Conservation (phyloP, 495 filamentous ascomycete genomes). For the Trichoderma reesei region DNA sequence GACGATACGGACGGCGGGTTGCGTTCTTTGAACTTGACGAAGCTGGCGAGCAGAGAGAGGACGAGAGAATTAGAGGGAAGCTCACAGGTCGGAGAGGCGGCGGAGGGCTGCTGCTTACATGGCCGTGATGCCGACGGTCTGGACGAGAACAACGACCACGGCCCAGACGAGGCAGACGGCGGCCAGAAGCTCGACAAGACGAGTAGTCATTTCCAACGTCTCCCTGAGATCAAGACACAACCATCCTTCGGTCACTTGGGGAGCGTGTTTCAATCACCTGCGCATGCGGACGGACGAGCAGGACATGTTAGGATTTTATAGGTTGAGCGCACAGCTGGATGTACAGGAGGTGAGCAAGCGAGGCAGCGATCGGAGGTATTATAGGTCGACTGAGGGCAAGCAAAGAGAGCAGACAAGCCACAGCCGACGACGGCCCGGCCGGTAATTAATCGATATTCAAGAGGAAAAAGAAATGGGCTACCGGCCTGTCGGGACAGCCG, state of each 20-base stretch:
- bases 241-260: neutral
- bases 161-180: slow-evolving; percentile 41
- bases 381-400: neutral
- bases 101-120: slow-evolving; percentile 29
- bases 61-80: slow-evolving; percentile 12
- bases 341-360: neutral
- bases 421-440: neutral
- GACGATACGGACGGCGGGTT: slow-evolving; percentile 30
- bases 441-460: neutral
- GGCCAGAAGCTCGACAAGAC: slow-evolving; percentile 31
- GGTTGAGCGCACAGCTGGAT: neutral
- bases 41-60: slow-evolving; percentile 23
- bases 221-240: neutral
- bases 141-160: slow-evolving; percentile 36
- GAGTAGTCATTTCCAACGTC: slow-evolving; percentile 16
- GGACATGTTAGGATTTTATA: neutral
- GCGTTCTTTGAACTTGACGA: slow-evolving; percentile 38
- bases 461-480: neutral
- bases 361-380: neutral
- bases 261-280: neutral
- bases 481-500: neutral
- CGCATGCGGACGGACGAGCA: neutral
- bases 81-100: neutral
- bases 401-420: neutral
- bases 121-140: slow-evolving; percentile 39